Evolutionary conservation across 768 basidiomycete genomes (phyloP), one percentile per base, ranked within the genome.

Genomic region (Daedalea quercina): DNA sequence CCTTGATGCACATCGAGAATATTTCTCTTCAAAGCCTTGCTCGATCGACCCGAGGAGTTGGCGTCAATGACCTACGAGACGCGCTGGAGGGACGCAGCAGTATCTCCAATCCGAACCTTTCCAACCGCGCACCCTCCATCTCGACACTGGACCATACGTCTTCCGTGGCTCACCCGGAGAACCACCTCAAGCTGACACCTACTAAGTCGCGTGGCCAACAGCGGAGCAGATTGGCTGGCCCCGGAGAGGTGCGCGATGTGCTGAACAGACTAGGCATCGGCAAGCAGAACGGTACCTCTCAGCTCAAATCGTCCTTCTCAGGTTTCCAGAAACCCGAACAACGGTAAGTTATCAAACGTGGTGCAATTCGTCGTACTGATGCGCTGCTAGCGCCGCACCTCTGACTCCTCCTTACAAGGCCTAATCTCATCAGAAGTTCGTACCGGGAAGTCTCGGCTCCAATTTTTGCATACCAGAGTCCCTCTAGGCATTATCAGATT

Each of bases 1-100:
- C 86, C 15, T 72, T 95, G 56, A 95, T 94, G 90, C 85, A 89
- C 58, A 88, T 90, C 49, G 89, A 94, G 61, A 95, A 95, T 65
- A 74, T 90, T 31, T 95, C 94, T 6, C 74, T 92, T 52, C 88
- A 90, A 64, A 92, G 90, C 62, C 70, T 95, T 52, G 79, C 87
- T 19, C 79, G 89, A 52, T 87, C 89, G 3, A 80, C 81, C 2
- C 79, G 86, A 54, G 85, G 86, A 0, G 83, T 95, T 15, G 94
- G 93, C 22, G 92, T 95, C 22, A 84, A 81, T 1, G 92, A 94
- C 64, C 75, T 96, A 28, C 77, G 92, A 50, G 92, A 94, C 59
- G 94, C 94, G 3, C 71, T 96, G 3, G 90, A 92, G 70, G 90
- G 90, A 20, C 81, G 90, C 37, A 82, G 80, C 59, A 88, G 86